Conservation (phyloP, 2,329 filamentous ascomycete genomes). For the Fusarium anguioides region DNA sequence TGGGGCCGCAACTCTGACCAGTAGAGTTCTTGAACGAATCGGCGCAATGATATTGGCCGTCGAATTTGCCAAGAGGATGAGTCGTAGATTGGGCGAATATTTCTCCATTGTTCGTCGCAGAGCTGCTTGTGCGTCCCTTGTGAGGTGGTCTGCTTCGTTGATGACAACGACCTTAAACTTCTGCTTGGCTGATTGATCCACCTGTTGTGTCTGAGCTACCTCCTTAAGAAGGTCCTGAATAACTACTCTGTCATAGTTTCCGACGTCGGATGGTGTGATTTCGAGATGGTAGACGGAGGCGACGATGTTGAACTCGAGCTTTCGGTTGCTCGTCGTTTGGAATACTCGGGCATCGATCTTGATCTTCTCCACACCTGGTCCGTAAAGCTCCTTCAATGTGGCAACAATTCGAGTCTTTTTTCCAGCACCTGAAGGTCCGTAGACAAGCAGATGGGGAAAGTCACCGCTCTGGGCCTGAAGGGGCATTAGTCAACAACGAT, state of each 20-base stretch:
- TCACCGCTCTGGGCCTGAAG: slow-evolving; percentile 93
- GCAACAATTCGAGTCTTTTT: slow-evolving; percentile 98
- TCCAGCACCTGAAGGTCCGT: slow-evolving; percentile 94
- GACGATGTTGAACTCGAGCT: slow-evolving; percentile 99
- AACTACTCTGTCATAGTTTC: slow-evolving; percentile 95
- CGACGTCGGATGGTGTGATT: slow-evolving; percentile 96
- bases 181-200: slow-evolving; percentile 91
- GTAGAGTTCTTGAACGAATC: slow-evolving; percentile 88
- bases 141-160: slow-evolving; percentile 97
- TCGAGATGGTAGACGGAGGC: slow-evolving; percentile 97
- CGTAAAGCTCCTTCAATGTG: slow-evolving; percentile 94
- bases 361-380: slow-evolving; percentile 98
- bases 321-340: slow-evolving; percentile 93
- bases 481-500: slow-evolving; percentile 11
- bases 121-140: slow-evolving; percentile 93
- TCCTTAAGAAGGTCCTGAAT: slow-evolving; percentile 96
- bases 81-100: slow-evolving; percentile 91
- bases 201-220: slow-evolving; percentile 98
- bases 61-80: slow-evolving; percentile 94
- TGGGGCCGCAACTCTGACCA: slow-evolving; percentile 92
- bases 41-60: slow-evolving; percentile 99
- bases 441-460: slow-evolving; percentile 97
- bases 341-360: slow-evolving; percentile 98
- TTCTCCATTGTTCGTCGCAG: slow-evolving; percentile 98
- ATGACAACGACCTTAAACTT: slow-evolving; percentile 99